phyloP scores from a whole-genome alignment of 768 basidiomycete species.

The Coprinopsis sp. region DNA sequence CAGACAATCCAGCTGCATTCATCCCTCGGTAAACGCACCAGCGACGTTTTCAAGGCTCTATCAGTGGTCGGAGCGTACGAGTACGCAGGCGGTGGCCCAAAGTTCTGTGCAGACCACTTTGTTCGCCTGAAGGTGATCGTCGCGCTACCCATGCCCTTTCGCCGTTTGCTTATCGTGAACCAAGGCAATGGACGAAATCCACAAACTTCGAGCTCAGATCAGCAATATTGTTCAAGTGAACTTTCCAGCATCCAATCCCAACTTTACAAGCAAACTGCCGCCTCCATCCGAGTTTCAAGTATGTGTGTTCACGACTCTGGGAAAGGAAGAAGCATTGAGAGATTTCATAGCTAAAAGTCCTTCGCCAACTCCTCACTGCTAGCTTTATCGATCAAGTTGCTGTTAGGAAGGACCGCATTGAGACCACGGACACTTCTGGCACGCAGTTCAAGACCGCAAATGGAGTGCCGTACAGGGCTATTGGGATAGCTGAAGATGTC shows the following conservation, averaged over 20 bases:
- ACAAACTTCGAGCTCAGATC: conserved; percentile 89
- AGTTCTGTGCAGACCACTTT: conserved; percentile 88
- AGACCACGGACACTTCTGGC: conserved; percentile 53
- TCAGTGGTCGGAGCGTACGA: conserved; percentile 98
- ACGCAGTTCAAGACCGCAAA: conserved; percentile 69
- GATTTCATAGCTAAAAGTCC: conserved; percentile 67
- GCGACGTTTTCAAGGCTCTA: conserved; percentile 83
- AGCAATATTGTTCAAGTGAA: conserved; percentile 78
- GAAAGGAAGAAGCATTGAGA: conserved; percentile 1
- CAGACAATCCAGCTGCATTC: conserved; percentile 55
- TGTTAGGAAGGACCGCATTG: conserved; percentile 77
- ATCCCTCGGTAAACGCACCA: conserved; percentile 71
- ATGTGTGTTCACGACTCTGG: conserved; percentile 6
- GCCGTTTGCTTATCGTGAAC: background rate
- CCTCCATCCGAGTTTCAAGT: conserved; percentile 84
- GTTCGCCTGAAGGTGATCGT: conserved; percentile 75
- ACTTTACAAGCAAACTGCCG: conserved; percentile 57
- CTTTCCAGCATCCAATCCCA: conserved; percentile 59
- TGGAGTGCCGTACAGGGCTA: conserved; percentile 77
- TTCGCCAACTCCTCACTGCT: conserved; percentile 82
- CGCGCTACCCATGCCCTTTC: background rate
- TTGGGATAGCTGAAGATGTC: conserved; percentile 81
- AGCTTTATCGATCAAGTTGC: conserved; percentile 96
- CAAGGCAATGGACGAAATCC: conserved; percentile 98
- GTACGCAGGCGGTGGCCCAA: conserved; percentile 73